phyloP scores from a whole-genome alignment of 805 yeast species.

The Metschnikowia hibisci region DNA sequence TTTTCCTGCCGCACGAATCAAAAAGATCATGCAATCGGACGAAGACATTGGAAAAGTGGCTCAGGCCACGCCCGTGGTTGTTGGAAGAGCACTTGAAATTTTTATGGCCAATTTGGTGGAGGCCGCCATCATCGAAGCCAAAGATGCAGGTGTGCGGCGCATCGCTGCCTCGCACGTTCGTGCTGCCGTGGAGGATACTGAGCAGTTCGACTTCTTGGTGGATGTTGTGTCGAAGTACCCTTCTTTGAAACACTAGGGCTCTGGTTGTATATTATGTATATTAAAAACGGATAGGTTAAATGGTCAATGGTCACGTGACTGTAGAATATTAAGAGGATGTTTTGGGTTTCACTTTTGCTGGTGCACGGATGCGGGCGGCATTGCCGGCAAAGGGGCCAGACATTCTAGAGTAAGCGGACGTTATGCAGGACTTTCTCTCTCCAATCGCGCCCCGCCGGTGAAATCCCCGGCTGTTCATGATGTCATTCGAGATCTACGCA shows the following conservation, averaged over 20 bases:
- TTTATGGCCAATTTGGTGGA: conserved; percentile 88
- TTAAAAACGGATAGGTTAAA: conserved; percentile 10
- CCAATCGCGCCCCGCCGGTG: no score
- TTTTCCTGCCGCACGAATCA: conserved; percentile 90
- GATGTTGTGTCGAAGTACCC: conserved; percentile 67
- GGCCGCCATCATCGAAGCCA: conserved; percentile 75
- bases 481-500: not conserved
- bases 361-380: not conserved
- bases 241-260: conserved; percentile 28
- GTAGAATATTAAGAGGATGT: no score
- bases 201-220: conserved; percentile 88
- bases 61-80: conserved; percentile 97
- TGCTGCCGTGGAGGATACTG: conserved; percentile 78
- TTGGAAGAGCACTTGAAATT: conserved; percentile 89
- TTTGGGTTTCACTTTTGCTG: no score
- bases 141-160: conserved; percentile 67
- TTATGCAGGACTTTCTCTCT: no score
- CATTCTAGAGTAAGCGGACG: no score
- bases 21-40: conserved; percentile 95
- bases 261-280: conserved; percentile 18
- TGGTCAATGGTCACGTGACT: no score
- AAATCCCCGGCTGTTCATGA: not conserved
- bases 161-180: conserved; percentile 80
- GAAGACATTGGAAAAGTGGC: conserved; percentile 99
- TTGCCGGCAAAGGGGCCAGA: no score